A percentile compares a stretch with the other conserved stretches of the same genome.
Evolutionary conservation across 1,139 yeast species (phyloP).

Genomic region (Suhomyces panamericanus): DNA sequence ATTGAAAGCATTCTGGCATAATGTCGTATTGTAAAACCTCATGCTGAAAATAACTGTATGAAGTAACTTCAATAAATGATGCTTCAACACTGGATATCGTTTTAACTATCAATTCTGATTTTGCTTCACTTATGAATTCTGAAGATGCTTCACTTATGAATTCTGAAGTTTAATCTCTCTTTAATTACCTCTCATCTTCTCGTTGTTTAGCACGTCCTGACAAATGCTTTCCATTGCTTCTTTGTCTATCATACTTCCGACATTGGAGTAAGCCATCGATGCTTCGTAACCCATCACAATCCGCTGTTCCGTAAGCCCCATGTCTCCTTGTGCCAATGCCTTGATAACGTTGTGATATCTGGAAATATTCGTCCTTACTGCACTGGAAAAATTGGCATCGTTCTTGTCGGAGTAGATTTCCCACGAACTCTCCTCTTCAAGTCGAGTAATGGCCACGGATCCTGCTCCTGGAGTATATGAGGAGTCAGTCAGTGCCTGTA

Average conservation of each 20-base stretch:
- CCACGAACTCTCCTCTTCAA: conserved; percentile 94
- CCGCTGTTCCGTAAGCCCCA: conserved; percentile 83
- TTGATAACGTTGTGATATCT: conserved; percentile 82
- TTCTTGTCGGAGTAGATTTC: conserved; percentile 92
- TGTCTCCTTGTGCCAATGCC: conserved; percentile 77
- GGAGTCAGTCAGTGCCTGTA: conserved; percentile 42
- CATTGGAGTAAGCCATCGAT: conserved; percentile 71
- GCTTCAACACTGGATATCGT: too few species aligned
- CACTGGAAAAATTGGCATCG: conserved; percentile 59
- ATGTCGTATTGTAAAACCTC: too few species aligned
- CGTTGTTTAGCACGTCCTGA: conserved; percentile 68
- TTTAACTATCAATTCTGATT: too few species aligned
- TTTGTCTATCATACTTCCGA: conserved; percentile 72
- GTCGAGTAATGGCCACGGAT: conserved; percentile 71
- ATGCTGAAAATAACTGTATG: too few species aligned
- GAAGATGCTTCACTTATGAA: background rate
- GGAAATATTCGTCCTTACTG: conserved; percentile 71
- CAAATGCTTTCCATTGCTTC: conserved; percentile 77
- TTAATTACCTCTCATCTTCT: conserved; percentile 63
- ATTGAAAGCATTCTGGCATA: too few species aligned
- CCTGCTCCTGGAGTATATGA: conserved; percentile 60
- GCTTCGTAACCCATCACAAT: conserved; percentile 85
- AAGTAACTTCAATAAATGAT: too few species aligned
- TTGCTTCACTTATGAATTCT: background rate
- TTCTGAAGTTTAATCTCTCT: too few species aligned